Conservation (phyloP, 2,329 filamentous ascomycete genomes). For the Aspergillus sojae region DNA sequence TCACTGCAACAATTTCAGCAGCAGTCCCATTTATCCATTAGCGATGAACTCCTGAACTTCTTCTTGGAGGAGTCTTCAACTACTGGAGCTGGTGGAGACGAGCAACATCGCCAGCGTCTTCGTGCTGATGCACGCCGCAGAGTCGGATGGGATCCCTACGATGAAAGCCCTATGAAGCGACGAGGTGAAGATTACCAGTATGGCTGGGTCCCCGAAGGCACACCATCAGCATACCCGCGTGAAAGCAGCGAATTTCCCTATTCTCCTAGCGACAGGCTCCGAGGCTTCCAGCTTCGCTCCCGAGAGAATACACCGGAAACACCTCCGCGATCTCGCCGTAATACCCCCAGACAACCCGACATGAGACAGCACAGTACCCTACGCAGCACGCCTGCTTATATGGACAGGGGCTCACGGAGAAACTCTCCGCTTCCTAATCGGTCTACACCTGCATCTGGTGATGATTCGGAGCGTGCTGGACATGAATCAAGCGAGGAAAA, state of each 20-base stretch:
- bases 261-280: slow-evolving; percentile 29
- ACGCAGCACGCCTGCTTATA: slow-evolving; percentile 26
- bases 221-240: slow-evolving; percentile 28
- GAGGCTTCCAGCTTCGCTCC: slow-evolving; percentile 33
- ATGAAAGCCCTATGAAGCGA: slow-evolving; percentile 69
- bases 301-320: slow-evolving; percentile 38
- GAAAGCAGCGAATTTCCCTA: slow-evolving; percentile 28
- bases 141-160: slow-evolving; percentile 72
- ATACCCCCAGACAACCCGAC: slow-evolving; percentile 26
- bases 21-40: slow-evolving; percentile 82
- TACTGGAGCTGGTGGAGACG: slow-evolving; percentile 66
- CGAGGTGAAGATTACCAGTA: slow-evolving; percentile 68
- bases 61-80: slow-evolving; percentile 74
- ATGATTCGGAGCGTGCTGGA: slow-evolving; percentile 32
- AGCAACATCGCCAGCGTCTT: slow-evolving; percentile 61
- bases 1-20: slow-evolving; percentile 93
- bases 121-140: slow-evolving; percentile 62
- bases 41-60: slow-evolving; percentile 85
- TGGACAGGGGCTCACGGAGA: slow-evolving; percentile 21
- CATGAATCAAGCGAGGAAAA: slow-evolving; percentile 5
- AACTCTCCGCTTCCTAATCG: slow-evolving; percentile 41
- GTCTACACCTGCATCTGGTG: slow-evolving; percentile 27
- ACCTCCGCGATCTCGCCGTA: slow-evolving; percentile 23
- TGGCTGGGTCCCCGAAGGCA: slow-evolving; percentile 31
- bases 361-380: slow-evolving; percentile 23